Percentiles rank a stretch among this genome's conserved stretches.
Conservation (phyloP, 192 early-diverging fungal genomes). For the Coemansia sp. region DNA sequence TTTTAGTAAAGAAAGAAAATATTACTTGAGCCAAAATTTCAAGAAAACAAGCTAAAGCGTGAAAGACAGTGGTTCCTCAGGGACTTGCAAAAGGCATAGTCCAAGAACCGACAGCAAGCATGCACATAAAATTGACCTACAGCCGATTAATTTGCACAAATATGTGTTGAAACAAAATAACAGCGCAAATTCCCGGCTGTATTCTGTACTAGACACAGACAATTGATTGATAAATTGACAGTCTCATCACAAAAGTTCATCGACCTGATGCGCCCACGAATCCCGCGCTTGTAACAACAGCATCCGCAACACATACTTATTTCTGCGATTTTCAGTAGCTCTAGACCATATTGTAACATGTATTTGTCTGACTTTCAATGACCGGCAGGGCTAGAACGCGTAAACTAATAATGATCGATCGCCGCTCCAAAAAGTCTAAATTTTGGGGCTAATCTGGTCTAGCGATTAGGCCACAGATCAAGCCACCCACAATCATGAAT, state of each 20-base stretch:
- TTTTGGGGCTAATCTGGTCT: not conserved
- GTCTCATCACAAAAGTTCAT: not conserved
- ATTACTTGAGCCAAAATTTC: not conserved
- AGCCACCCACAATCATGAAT: not conserved
- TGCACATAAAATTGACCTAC: not conserved
- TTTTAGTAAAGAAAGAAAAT: not conserved
- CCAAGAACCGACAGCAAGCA: not conserved
- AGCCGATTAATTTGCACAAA: not conserved
- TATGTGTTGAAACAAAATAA: not conserved
- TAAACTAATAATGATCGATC: not conserved
- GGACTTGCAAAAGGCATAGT: not conserved
- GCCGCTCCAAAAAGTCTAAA: not conserved
- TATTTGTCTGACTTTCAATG: conserved; percentile 9
- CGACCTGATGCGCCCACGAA: not conserved
- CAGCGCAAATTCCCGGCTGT: not conserved
- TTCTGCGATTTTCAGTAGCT: not conserved
- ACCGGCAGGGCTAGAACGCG: conserved; percentile 3
- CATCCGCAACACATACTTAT: too few species aligned
- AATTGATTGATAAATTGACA: not conserved
- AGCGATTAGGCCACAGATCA: not conserved
- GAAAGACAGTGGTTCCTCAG: not conserved
- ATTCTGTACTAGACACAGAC: not conserved
- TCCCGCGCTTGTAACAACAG: not conserved
- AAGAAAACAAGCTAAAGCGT: not conserved
- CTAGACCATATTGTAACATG: conserved; percentile 1